These are phyloP conservation scores for Marasmius tenuissimus DNA, from an alignment of 1,284 basidiomycete genomes.

Conservation along the genomic window DNA sequence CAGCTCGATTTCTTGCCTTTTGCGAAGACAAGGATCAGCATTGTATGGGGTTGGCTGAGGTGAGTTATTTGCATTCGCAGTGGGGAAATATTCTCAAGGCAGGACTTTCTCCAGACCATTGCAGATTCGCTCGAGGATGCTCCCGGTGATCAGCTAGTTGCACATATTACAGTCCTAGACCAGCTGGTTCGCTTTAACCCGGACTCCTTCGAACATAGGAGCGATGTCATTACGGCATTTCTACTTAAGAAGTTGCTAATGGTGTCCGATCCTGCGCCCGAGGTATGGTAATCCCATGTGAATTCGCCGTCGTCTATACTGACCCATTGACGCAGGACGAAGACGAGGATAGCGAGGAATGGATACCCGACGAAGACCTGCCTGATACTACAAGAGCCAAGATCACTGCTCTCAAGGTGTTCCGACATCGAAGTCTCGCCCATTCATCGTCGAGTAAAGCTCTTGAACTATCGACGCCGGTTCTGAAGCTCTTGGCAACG, in stretches of 20 bases:
- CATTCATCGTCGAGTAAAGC: constrained; percentile 62
- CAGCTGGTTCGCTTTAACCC: constrained; percentile 75
- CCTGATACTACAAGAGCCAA: constrained; percentile 62
- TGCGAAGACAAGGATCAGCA: constrained; percentile 52
- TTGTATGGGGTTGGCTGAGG: constrained; percentile 63
- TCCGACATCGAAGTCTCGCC: constrained; percentile 75
- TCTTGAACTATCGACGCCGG: constrained; percentile 67
- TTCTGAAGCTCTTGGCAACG: constrained; percentile 72
- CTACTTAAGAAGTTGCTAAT: constrained; percentile 76
- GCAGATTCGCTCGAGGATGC: constrained; percentile 47
- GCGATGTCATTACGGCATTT: constrained; percentile 71
- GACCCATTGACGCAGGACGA: constrained; percentile 24
- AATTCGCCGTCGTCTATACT: not conserved
- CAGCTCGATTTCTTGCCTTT: constrained; percentile 74
- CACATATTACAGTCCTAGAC: constrained; percentile 70
- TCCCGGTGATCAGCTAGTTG: constrained; percentile 56
- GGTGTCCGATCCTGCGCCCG: constrained; percentile 46
- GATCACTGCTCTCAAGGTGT: constrained; percentile 75
- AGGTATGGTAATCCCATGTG: constrained; percentile 30
- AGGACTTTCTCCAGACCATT: constrained; percentile 39
- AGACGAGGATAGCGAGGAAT: constrained; percentile 61
- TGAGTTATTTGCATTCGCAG: constrained; percentile 31
- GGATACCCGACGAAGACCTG: constrained; percentile 70
- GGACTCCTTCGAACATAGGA: constrained; percentile 75
- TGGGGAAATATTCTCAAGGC: not conserved